Base-by-base conservation (phyloP, 768 basidiomycete genomes). In the Pluteus cervinus region DNA sequence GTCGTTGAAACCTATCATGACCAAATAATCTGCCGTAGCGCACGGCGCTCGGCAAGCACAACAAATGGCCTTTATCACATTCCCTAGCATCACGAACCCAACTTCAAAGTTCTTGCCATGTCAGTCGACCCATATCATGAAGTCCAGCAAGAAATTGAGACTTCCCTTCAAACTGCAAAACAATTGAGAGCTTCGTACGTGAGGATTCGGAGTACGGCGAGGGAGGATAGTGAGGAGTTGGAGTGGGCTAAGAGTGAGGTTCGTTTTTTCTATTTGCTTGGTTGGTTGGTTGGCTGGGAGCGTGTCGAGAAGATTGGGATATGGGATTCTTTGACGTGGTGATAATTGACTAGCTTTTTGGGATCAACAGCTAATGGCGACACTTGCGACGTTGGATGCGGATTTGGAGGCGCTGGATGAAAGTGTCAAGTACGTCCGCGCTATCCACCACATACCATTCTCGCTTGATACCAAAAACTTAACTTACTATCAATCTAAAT, bases 331-430 rank as follows among this genome's bases (percentile, higher is more conserved):
- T n/a, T n/a, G n/a, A n/a, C n/a, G n/a, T 30, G 4, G 16, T 22
- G 14, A 18, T 37, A 11, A 22, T 29, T 21, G 11, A 24, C 11
- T 24, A 44, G 43, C 38, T n/a, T n/a, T 18, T 7, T 32, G 9
- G 8, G 7, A 7, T 16, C 15, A 51, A 4, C 55, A 89, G 84
- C 63, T 96, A 37, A 81, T 79, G 56, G 80, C 79, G 0, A 85
- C 85, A 2, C 70, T 98, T 7, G 72, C 77, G 1, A 63, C 81
- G 2, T 63, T 97, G 18, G 87, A 92, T 53, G 83, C 84, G 0
- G 93, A 97, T 62, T 55, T 94, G 16, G 88, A 91, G 43, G 91
- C 91, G 55, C 62, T 98, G n/a, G 92, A 96, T 34, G 89, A 90
- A 53, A 91, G 88, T 51, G 92, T 98, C 29, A 81, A 77, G 87